Evolutionary conservation across 1,139 yeast genomes (phyloP).

Genomic region (Kodamaea sp.): DNA sequence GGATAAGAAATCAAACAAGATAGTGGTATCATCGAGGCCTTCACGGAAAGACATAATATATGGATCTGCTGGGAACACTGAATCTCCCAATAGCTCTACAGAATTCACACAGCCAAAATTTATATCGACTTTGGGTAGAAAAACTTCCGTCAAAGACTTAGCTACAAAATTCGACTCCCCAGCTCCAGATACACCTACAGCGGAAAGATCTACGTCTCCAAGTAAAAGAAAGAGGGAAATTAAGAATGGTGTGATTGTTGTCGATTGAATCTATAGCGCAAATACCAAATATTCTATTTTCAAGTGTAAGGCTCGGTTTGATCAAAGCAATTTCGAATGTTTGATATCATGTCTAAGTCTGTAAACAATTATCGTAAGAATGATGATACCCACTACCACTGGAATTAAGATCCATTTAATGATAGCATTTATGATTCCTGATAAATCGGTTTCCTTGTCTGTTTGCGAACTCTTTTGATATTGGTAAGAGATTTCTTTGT

Average conservation of each 20-base stretch:
- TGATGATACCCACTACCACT: slow-evolving; percentile 24
- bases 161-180: slow-evolving; percentile 34
- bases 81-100: slow-evolving; percentile 17
- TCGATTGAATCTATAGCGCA: slow-evolving; percentile 5
- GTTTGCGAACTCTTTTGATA: slow-evolving; percentile 19
- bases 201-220: slow-evolving; percentile 16
- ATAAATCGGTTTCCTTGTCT: slow-evolving; percentile 13
- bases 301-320: slow-evolving; percentile 1
- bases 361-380: slow-evolving; percentile 42
- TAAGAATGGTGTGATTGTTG: slow-evolving; percentile 6
- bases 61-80: slow-evolving; percentile 14
- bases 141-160: slow-evolving; percentile 37
- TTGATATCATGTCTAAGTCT: slow-evolving; percentile 55
- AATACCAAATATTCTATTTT: slow-evolving; percentile 2
- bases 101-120: slow-evolving; percentile 35
- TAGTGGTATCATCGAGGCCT: slow-evolving; percentile 32
- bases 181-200: slow-evolving; percentile 13
- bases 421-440: slow-evolving; percentile 19
- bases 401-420: slow-evolving; percentile 47
- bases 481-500: slow-evolving; percentile 40
- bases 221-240: slow-evolving; percentile 9
- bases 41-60: slow-evolving; percentile 30
- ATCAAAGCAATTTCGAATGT: slow-evolving; percentile 52
- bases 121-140: slow-evolving; percentile 29
- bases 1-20: slow-evolving; percentile 12